These are phyloP conservation scores for Cicer judaicum DNA, from an alignment of 306 rosid species.

Conservation along the genomic window DNA sequence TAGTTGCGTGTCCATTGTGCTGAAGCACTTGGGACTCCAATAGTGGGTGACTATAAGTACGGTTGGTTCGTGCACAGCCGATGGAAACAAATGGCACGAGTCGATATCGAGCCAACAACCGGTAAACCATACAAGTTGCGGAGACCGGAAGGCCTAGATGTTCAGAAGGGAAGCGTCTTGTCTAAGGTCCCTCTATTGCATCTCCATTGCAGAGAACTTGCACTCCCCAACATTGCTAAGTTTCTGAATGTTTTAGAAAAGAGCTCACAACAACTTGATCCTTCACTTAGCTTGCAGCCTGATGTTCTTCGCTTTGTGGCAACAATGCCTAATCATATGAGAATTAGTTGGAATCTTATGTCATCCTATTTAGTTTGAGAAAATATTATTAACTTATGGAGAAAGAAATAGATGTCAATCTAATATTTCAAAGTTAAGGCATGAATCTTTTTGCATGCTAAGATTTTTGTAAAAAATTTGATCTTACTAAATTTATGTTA, in stretches of 20 bases:
- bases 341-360: conserved; percentile 97
- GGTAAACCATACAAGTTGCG: conserved; percentile 81
- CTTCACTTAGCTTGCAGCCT: conserved; percentile 49
- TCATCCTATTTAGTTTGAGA: conserved; percentile 80
- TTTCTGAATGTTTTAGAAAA: conserved; percentile 60
- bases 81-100: conserved; percentile 87
- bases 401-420: conserved; percentile 17
- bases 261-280: conserved; percentile 46
- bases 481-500: neutral
- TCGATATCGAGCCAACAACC: conserved; percentile 70
- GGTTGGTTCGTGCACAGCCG: conserved; percentile 88
- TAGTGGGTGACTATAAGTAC: conserved; percentile 92
- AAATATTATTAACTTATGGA: conserved; percentile 12
- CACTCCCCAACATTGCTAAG: conserved; percentile 82
- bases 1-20: conserved; percentile 98
- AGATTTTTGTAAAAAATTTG: neutral
- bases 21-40: conserved; percentile 96
- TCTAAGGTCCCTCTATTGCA: conserved; percentile 92
- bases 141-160: conserved; percentile 83
- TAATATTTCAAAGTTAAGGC: conserved; percentile 12
- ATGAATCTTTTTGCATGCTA: conserved; percentile 20
- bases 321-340: conserved; percentile 92
- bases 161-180: conserved; percentile 94
- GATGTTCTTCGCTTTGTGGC: conserved; percentile 90
- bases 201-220: conserved; percentile 85